phyloP scores from a whole-genome alignment of 345 rosid genomes.

The Heritiera fomes region DNA sequence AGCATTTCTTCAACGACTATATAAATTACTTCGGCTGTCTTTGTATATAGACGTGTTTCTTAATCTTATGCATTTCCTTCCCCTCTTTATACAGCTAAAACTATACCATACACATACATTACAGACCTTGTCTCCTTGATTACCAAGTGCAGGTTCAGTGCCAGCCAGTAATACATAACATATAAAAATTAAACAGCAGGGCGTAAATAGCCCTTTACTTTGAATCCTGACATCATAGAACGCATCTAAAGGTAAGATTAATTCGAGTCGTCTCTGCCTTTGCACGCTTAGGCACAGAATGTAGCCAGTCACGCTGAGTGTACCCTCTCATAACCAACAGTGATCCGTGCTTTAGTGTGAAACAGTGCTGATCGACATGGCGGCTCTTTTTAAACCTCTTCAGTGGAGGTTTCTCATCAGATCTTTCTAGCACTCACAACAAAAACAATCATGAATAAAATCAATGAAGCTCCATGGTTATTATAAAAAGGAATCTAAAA shows the following conservation, averaged over 20 bases:
- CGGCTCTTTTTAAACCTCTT: constrained; percentile 56
- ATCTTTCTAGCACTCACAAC: constrained; percentile 30
- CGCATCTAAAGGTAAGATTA: constrained; percentile 76
- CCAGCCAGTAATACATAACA: no score
- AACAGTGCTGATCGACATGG: constrained; percentile 47
- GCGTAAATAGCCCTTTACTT: not conserved
- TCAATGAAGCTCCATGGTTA: not conserved
- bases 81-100: not conserved
- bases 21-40: no score
- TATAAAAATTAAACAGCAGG: not conserved
- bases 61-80: no score
- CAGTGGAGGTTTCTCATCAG: constrained; percentile 43
- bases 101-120: not conserved
- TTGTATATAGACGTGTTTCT: not conserved
- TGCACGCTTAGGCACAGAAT: constrained; percentile 83
- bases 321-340: constrained; percentile 81
- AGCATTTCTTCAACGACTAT: no score
- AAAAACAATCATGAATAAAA: not conserved
- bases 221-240: constrained; percentile 28
- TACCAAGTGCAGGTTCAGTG: not conserved
- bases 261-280: constrained; percentile 62
- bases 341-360: constrained; percentile 76
- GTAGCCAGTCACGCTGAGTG: constrained; percentile 89
- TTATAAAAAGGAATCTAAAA: no score
- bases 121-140: not conserved